Percentiles rank a stretch among this genome's conserved stretches.
Evolutionary conservation across 2,329 filamentous ascomycete species (phyloP).

Genomic region (Domatiomyces catenatus): DNA sequence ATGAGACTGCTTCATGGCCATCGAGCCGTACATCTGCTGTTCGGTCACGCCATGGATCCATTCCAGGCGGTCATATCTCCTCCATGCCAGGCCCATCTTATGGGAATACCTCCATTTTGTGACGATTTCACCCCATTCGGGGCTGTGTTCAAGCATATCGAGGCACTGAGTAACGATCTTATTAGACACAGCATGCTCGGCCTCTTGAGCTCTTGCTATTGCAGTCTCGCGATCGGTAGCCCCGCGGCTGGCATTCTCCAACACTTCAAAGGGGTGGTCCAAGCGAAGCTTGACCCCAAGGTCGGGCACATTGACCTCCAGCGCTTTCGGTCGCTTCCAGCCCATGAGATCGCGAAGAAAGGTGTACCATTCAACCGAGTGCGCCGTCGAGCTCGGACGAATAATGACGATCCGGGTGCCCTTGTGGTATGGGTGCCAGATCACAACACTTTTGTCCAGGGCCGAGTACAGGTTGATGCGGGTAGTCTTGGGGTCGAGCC

Average conservation of each 20-base stretch:
- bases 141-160: constrained; percentile 39
- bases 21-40: constrained; percentile 52
- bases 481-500: constrained; percentile 37
- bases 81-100: constrained; percentile 52
- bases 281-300: constrained; percentile 44
- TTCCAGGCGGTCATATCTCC: constrained; percentile 52
- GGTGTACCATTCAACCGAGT: constrained; percentile 54
- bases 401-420: constrained; percentile 48
- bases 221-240: constrained; percentile 29
- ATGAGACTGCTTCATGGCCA: constrained; percentile 51
- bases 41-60: constrained; percentile 53
- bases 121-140: constrained; percentile 46
- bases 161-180: constrained; percentile 43
- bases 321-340: constrained; percentile 38
- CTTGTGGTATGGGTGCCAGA: constrained; percentile 41
- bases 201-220: constrained; percentile 22
- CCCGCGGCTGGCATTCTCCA: constrained; percentile 26
- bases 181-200: constrained; percentile 41
- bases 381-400: constrained; percentile 43
- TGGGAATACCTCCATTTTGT: constrained; percentile 43
- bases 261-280: constrained; percentile 42
- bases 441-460: constrained; percentile 50
- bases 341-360: constrained; percentile 47
- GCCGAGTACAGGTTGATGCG: constrained; percentile 50
- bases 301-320: constrained; percentile 49